Conservation (phyloP, 257 asterid species). For the Verbena officinalis region DNA sequence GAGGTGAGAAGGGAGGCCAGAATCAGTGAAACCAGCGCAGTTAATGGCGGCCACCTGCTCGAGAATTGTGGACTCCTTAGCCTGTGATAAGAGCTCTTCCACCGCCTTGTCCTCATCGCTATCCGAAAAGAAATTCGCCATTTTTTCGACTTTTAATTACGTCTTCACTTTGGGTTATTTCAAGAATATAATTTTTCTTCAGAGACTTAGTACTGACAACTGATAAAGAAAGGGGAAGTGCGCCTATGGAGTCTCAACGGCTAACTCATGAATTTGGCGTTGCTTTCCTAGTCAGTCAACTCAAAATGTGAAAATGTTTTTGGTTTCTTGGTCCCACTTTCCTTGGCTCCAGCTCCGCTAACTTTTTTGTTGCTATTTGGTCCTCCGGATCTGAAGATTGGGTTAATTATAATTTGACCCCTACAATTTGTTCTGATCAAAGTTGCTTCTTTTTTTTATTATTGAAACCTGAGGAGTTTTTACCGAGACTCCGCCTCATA, state of each 20-base stretch:
- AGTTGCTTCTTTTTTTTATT: no score
- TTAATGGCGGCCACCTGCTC: conserved; percentile 81
- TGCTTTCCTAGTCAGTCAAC: no score
- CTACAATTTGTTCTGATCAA: background rate
- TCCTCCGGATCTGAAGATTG: background rate
- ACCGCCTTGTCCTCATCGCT: conserved; percentile 87
- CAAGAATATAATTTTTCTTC: background rate
- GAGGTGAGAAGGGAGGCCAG: conserved; percentile 71
- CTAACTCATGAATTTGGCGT: conserved; percentile 47
- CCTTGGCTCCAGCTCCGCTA: conserved; percentile 28
- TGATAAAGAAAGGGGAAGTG: background rate
- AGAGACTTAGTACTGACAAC: no score
- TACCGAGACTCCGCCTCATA: no score
- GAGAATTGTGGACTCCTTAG: conserved; percentile 71
- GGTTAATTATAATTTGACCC: background rate
- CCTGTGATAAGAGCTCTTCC: conserved; percentile 70
- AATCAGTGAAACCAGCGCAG: conserved; percentile 70
- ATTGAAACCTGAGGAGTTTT: no score
- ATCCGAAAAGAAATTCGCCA: conserved; percentile 76
- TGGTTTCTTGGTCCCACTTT: conserved; percentile 21
- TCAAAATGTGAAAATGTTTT: conserved; percentile 4
- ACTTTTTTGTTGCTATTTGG: conserved; percentile 6
- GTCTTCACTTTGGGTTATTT: background rate
- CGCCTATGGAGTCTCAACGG: conserved; percentile 46
- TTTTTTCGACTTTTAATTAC: conserved; percentile 20